phyloP scores from a whole-genome alignment of 257 asterid species.

The Penstemon davidsonii region DNA sequence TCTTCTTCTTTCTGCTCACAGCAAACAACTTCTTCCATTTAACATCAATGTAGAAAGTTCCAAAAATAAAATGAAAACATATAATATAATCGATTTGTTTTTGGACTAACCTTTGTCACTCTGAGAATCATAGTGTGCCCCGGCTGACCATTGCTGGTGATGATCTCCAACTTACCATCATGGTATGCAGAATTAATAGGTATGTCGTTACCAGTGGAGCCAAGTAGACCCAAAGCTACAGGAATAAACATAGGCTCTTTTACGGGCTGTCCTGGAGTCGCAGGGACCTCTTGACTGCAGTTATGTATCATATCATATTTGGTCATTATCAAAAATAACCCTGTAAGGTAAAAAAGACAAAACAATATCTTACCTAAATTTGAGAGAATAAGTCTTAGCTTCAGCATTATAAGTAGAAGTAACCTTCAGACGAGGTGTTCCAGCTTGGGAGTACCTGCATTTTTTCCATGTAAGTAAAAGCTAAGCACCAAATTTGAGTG shows the following conservation, averaged over 20 bases:
- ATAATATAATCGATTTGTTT: neutral
- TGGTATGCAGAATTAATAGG: slow-evolving; percentile 55
- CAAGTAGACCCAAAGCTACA: slow-evolving; percentile 70
- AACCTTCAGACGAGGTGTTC: slow-evolving; percentile 81
- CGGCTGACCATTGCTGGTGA: slow-evolving; percentile 40
- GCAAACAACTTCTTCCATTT: slow-evolving; percentile 2
- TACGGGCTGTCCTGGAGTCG: slow-evolving; percentile 82
- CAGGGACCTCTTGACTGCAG: slow-evolving; percentile 91
- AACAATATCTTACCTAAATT: slow-evolving; percentile 61
- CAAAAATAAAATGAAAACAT: neutral
- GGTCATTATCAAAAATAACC: neutral
- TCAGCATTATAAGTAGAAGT: slow-evolving; percentile 58
- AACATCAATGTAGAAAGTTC: neutral
- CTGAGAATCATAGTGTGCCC: slow-evolving; percentile 59
- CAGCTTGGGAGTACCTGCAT: slow-evolving; percentile 97
- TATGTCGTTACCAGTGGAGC: slow-evolving; percentile 65
- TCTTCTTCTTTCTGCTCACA: slow-evolving; percentile 71
- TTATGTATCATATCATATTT: slow-evolving; percentile 21
- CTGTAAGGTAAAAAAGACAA: slow-evolving; percentile 5
- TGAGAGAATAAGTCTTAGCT: slow-evolving; percentile 64
- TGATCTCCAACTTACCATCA: slow-evolving; percentile 54
- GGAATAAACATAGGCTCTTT: slow-evolving; percentile 91
- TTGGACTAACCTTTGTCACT: slow-evolving; percentile 60
- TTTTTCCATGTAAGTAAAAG: slow-evolving; percentile 23
- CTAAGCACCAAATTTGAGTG: neutral